These are phyloP conservation scores for Aphanocladium album DNA, from an alignment of 2,329 filamentous ascomycete genomes.

Conservation along the genomic window DNA sequence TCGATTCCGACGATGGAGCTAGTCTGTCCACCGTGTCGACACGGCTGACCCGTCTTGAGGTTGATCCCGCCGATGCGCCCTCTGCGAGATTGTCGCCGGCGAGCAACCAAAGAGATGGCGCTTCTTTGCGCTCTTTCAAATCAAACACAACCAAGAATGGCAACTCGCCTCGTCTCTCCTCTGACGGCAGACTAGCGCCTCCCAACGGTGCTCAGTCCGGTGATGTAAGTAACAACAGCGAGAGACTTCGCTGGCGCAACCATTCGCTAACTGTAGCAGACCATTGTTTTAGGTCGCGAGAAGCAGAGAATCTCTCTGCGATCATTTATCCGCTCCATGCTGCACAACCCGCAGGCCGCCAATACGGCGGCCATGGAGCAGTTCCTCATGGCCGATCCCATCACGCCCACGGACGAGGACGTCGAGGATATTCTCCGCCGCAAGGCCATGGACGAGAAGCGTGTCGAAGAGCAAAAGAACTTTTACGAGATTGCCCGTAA, in stretches of 20 bases:
- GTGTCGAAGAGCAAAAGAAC: conserved; percentile 84
- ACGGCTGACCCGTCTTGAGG: conserved; percentile 42
- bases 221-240: conserved; percentile 14
- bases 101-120: conserved; percentile 22
- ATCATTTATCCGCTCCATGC: conserved; percentile 79
- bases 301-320: conserved; percentile 86
- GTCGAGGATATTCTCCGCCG: conserved; percentile 72
- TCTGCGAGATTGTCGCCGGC: conserved; percentile 19
- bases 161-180: conserved; percentile 27
- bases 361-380: conserved; percentile 77
- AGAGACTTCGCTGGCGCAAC: no score
- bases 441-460: conserved; percentile 78
- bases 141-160: conserved; percentile 26
- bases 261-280: conserved; percentile 25
- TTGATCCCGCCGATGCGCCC: conserved; percentile 24
- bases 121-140: conserved; percentile 22
- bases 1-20: conserved; percentile 73
- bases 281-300: conserved; percentile 71
- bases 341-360: conserved; percentile 80
- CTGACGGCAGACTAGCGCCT: conserved; percentile 26
- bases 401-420: conserved; percentile 76
- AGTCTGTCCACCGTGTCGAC: conserved; percentile 80
- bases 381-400: conserved; percentile 70
- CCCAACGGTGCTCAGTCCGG: conserved; percentile 22
- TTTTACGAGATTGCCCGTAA: conserved; percentile 95